Base-by-base conservation (phyloP, 352 stramenopile genomes). In the Phytophthora tentaculata region DNA sequence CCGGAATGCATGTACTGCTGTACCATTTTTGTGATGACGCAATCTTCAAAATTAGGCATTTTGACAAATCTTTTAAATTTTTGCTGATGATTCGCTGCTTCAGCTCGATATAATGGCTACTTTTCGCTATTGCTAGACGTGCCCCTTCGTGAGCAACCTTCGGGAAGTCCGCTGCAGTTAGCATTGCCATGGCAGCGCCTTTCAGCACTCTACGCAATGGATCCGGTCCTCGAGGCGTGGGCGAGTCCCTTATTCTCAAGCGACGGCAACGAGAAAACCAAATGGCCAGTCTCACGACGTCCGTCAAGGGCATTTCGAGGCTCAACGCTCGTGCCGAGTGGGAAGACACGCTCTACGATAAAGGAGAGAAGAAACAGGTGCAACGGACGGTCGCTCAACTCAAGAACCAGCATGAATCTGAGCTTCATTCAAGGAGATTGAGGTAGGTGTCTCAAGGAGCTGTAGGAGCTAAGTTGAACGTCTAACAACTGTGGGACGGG, bases 371-470 rank as follows among this genome's bases (percentile, higher is more conserved):
- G 20, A 77, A 73, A 17, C 69, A 90, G 22, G 67, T 91, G 17
- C 73, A 86, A 37, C 73, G 74, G 23, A 71, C 76, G 22, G 64
- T 86, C 14, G 32, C 51, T 8, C 76, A 69, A n/a, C 66, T 94
- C 23, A 88, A 88, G 65, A 91, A 92, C 49, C 84, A 94, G 60
- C 74, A 90, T 41, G 86, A 94, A 66, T 91, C 84, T 20, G 67
- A 91, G 29, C 69, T 94, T 16, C 84, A 92, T 49, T 89, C 77
- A 12, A 67, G 84, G 7, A 77, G 78, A 2, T 71, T 92, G 20
- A 55, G 73, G 84, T 90, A 55, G 26, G 12, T 58, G 6, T 39
- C 32, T 14, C 5, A 39, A 39, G 32, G 6, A 14, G 32, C 32
- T 10, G 32, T 53, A 47, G 20, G 35, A 29, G 3, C 13, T 58